Base-by-base conservation (phyloP, 345 rosid species). In the Odontarrhena argentea region DNA sequence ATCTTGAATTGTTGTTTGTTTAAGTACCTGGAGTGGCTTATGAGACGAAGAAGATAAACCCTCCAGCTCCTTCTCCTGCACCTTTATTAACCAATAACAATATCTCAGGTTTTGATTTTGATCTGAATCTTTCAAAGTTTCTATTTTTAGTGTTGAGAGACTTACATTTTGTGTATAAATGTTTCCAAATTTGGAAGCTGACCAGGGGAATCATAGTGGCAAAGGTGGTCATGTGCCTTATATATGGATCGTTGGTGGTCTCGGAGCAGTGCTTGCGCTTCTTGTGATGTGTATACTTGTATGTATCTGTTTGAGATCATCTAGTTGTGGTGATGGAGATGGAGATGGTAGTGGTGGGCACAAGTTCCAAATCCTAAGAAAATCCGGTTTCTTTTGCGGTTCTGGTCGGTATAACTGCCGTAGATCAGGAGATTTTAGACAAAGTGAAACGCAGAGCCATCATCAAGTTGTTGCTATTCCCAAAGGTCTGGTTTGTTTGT, bases 1-100 rank as follows among this genome's bases (percentile, higher is more conserved):
- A 55, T 43, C 9, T n/a, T 37, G 26, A 48, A 7, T 45, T 1
- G 58, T 65, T 48, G 46, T 12, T 3, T 73, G 41, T 70, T 75
- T 47, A 64, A 93, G 98, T 77, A 85, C 97, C 98, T 68, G 98
- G 98, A 46, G 90, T 77, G 74, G 87, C 94, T 44, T 87, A 85
- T 81, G 83, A 80, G 18, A 30, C 70, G 68, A 78, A 80, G 67
- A 80, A 71, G 32, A 76, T 28, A 6, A 63, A 54, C 55, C 71
- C 82, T 66, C 84, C 86, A 24, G 80, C 85, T 40, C 85, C 91
- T 65, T 76, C 82, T 51, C 86, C 91, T 69, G 78, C 83, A 37
- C 87, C 92, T 67, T 68, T 79, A 52, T 83, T 82, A 37, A 55
- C 82, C 9, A 77, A 55, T 69, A 67, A 77, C 55, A 75, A 54